These are phyloP conservation scores for Didymella pinodella DNA, from an alignment of 2,329 filamentous ascomycete species.

Conservation along the genomic window DNA sequence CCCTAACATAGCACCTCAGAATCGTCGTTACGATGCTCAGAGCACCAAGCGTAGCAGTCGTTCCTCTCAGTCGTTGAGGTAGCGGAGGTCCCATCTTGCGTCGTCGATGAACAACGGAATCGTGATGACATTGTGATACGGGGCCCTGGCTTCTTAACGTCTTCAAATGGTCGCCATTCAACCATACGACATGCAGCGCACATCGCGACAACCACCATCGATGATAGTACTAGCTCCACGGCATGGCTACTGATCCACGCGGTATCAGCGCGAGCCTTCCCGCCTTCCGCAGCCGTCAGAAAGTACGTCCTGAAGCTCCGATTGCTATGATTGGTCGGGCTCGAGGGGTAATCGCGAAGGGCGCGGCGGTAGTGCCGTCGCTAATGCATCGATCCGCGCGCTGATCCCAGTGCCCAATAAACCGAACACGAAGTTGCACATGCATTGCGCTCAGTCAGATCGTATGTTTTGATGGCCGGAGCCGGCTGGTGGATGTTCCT, in stretches of 20 bases:
- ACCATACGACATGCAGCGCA: not conserved
- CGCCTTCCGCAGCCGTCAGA: constrained; percentile 2
- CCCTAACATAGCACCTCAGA: constrained; percentile 25
- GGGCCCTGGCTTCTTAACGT: not conserved
- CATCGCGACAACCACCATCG: constrained; percentile 1
- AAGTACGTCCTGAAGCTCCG: not conserved
- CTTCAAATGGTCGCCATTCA: not conserved
- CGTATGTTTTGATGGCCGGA: not conserved
- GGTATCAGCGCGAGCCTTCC: constrained; percentile 4
- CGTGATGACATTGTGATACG: too few species aligned
- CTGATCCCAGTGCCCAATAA: constrained; percentile 3
- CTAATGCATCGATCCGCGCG: constrained; percentile 5
- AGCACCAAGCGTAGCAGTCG: constrained; percentile 16
- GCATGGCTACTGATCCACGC: not conserved
- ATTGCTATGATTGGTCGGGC: not conserved
- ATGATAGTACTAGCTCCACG: not conserved
- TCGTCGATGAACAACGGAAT: not conserved
- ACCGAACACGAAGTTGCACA: not conserved
- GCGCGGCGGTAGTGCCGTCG: not conserved
- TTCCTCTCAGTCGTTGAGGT: constrained; percentile 17
- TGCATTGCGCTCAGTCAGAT: not conserved
- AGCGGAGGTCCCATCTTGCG: constrained; percentile 11
- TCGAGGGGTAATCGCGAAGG: not conserved
- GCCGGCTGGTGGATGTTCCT: not conserved
- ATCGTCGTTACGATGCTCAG: constrained; percentile 25